Conservation (phyloP, 352 stramenopile genomes). For the Aphanomyces invadans region DNA sequence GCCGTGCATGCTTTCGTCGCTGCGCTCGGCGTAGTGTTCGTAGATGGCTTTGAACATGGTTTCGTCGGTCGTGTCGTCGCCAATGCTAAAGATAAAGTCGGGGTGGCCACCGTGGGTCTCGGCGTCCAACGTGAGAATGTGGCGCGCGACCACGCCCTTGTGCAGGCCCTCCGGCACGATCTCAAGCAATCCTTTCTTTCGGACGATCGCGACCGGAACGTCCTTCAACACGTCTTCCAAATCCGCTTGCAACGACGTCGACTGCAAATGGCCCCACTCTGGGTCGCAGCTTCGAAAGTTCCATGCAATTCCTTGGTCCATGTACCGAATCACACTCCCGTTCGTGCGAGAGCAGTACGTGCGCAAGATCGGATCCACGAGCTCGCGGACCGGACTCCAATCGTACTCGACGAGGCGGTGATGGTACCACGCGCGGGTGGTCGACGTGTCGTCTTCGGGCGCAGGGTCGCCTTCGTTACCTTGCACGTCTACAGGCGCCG, state of each 20-base stretch:
- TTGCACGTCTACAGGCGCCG: not conserved
- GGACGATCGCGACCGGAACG: constrained; percentile 64
- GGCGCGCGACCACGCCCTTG: constrained; percentile 94
- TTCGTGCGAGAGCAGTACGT: constrained; percentile 95
- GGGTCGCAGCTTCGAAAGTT: constrained; percentile 96
- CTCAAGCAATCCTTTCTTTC: constrained; percentile 91
- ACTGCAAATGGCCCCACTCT: constrained; percentile 94
- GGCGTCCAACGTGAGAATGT: constrained; percentile 87
- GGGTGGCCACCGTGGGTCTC: constrained; percentile 67
- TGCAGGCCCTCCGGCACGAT: constrained; percentile 93
- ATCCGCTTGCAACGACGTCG: constrained; percentile 87
- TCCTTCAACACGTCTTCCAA: constrained; percentile 71
- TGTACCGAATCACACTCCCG: constrained; percentile 89
- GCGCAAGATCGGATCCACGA: constrained; percentile 88
- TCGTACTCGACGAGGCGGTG: constrained; percentile 79
- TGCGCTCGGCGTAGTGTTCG: constrained; percentile 84
- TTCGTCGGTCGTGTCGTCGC: constrained; percentile 96
- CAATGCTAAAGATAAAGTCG: constrained; percentile 95
- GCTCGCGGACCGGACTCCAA: constrained; percentile 89
- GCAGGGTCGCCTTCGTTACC: not conserved
- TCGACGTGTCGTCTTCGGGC: not conserved
- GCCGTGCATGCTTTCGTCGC: constrained; percentile 71
- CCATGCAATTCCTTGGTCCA: constrained; percentile 94
- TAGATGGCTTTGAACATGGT: constrained; percentile 96
- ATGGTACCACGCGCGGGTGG: constrained; percentile 29